Conservation (phyloP, 345 rosid species). For the Camelina sativa region DNA sequence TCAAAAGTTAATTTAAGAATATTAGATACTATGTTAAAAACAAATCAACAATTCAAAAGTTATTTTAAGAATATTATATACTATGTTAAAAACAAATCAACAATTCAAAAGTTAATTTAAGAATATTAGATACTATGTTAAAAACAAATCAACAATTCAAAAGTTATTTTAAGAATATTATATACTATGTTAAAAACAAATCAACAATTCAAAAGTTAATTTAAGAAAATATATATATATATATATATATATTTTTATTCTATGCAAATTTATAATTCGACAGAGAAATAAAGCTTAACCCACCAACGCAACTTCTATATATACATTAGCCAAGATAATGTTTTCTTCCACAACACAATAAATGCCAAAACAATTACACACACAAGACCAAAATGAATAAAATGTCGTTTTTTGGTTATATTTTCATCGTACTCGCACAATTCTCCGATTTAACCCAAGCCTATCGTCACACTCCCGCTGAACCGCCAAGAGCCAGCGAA, state of each 20-base stretch:
- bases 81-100: not conserved
- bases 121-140: too few species aligned
- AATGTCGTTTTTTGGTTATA: constrained; percentile 11
- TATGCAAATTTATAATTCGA: too few species aligned
- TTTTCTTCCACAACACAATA: constrained; percentile 2
- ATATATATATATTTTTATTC: too few species aligned
- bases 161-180: not conserved
- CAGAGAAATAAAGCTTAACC: not conserved
- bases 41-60: too few species aligned
- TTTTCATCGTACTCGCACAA: constrained; percentile 16
- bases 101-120: not conserved
- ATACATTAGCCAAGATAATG: constrained; percentile 10
- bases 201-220: not conserved
- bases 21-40: too few species aligned
- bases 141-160: too few species aligned
- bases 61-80: not conserved
- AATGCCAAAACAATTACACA: not conserved
- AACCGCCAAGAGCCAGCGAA: constrained; percentile 23
- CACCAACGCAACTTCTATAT: constrained; percentile 14
- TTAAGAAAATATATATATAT: too few species aligned
- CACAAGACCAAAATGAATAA: constrained; percentile 2
- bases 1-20: too few species aligned
- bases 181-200: not conserved
- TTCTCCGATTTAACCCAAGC: constrained; percentile 20
- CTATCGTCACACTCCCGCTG: constrained; percentile 35